Evolutionary conservation across 305 asterid species (phyloP), one percentile per base, ranked within the genome.

Genomic region (Andrographis paniculata): DNA sequence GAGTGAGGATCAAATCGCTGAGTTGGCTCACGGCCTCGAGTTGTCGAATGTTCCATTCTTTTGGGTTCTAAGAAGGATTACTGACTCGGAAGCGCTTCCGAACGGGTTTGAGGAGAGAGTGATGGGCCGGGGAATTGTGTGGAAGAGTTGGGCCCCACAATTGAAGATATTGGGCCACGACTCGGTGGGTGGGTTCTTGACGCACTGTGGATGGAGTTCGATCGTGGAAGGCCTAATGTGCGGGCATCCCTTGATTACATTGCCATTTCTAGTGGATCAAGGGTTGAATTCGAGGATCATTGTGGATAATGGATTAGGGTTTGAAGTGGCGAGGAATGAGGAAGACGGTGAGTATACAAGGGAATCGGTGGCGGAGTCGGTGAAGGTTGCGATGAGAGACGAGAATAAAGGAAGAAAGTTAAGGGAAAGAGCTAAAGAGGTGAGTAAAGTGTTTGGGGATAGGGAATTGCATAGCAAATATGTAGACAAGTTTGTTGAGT

Each of bases 91-190:
- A 14, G 53, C 54, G 48, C 35, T 76, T 6, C 84, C 84, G 30
- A 43, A 36, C 5, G 87, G 94, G 58, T 70, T 76, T 2, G 68
- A 67, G 61, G 77, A 68, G 18, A 59, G 79, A 12, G 64, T 60
- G 3, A 49, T 12, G 0, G 72, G 68, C 0, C 61, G 66, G 1
- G 88, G 94, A 1, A 30, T 71, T 0, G 83, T 78, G 38, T 74
- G 68, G 67, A 62, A 56, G 44, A 63, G 59, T 14, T 80, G 92
- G 86, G 78, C 53, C 5, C 83, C 86, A 17, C 92, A 80, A 22
- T 17, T 67, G 14, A 42, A 56, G 67, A 65, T 73, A 61, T 16
- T 81, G 40, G 58, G 63, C 36, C 75, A 77, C 40, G 73, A 64
- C 11, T 63, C 87, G 0, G 57, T 80, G 21, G 84, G 84, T 0